These are phyloP conservation scores for Boletales sp. DNA, from an alignment of 768 basidiomycete species.

Conservation along the genomic window DNA sequence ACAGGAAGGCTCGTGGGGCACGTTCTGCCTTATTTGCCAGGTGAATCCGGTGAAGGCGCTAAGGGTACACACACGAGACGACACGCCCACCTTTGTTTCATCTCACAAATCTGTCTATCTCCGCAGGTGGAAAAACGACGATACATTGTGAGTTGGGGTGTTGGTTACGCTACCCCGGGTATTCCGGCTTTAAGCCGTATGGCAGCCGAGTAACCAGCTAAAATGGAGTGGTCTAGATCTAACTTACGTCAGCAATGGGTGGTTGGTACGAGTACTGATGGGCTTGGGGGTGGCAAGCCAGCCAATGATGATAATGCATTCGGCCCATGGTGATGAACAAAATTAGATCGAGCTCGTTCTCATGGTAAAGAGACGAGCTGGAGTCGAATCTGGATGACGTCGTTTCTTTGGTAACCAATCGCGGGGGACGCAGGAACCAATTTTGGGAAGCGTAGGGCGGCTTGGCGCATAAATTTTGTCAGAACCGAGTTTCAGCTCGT, in stretches of 20 bases:
- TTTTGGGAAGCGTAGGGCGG: background rate
- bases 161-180: conserved; percentile 13
- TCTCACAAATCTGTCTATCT: conserved; percentile 20
- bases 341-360: conserved; percentile 13
- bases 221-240: no score
- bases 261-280: background rate
- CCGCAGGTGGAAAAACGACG: conserved; percentile 12
- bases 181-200: background rate
- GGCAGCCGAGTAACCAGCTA: no score
- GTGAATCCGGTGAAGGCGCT: conserved; percentile 7
- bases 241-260: no score
- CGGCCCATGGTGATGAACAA: background rate
- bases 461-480: no score
- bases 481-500: conserved; percentile 10
- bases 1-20: background rate
- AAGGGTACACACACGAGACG: conserved; percentile 2
- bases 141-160: conserved; percentile 9
- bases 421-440: conserved; percentile 4
- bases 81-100: conserved; percentile 6
- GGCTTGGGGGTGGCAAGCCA: background rate
- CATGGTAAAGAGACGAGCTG: background rate
- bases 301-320: no score
- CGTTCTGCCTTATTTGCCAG: conserved; percentile 8
- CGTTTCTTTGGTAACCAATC: conserved; percentile 23
- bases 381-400: conserved; percentile 15